Evolutionary conservation across 2,329 filamentous ascomycete genomes (phyloP).

Genomic region (Pseudodiploospora longispora): DNA sequence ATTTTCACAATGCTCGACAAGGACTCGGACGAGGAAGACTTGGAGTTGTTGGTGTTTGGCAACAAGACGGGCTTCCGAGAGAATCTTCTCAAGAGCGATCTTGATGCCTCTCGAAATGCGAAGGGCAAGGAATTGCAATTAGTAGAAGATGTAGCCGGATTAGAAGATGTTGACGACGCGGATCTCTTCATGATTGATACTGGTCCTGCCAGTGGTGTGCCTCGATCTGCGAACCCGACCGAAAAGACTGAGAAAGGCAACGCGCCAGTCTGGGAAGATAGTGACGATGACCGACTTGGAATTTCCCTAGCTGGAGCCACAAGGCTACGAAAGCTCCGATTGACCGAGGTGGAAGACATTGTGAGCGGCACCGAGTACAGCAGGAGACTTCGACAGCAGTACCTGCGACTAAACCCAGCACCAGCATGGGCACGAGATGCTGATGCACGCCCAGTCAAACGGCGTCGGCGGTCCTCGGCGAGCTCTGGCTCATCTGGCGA

Average conservation of each 20-base stretch:
- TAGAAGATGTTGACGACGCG: constrained; percentile 63
- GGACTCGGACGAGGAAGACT: constrained; percentile 74
- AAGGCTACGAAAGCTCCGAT: constrained; percentile 73
- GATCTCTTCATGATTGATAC: constrained; percentile 82
- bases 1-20: constrained; percentile 45
- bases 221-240: constrained; percentile 20
- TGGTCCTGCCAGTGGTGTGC: constrained; percentile 37
- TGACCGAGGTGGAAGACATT: constrained; percentile 74
- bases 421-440: constrained; percentile 52
- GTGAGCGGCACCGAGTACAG: constrained; percentile 83
- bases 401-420: constrained; percentile 49
- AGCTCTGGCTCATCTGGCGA: constrained; percentile 42
- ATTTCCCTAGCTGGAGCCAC: constrained; percentile 73
- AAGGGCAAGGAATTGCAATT: constrained; percentile 26
- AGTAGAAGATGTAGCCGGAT: constrained; percentile 37
- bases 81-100: constrained; percentile 55
- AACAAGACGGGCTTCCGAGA: constrained; percentile 75
- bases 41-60: constrained; percentile 84
- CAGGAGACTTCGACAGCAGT: constrained; percentile 71
- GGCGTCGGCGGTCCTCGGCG: constrained; percentile 43
- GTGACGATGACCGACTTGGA: constrained; percentile 81
- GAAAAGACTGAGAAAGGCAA: constrained; percentile 22
- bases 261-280: constrained; percentile 78
- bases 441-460: constrained; percentile 42
- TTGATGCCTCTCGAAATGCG: constrained; percentile 22